phyloP scores from a whole-genome alignment of 2,329 filamentous ascomycete species.

The Claviceps humidiphila region DNA sequence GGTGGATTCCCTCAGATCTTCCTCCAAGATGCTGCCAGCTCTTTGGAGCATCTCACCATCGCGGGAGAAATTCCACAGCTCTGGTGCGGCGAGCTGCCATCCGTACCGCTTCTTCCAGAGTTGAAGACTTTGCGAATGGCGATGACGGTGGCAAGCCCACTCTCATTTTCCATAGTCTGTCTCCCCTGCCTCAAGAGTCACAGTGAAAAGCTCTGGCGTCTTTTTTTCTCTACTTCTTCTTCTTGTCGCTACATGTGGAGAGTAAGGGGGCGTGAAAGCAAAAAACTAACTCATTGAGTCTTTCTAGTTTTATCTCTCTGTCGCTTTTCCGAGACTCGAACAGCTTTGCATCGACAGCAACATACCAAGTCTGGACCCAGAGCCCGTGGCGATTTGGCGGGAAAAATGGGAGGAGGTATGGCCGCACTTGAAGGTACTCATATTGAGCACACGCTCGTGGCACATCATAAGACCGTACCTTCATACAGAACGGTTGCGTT shows the following conservation, averaged over 20 bases:
- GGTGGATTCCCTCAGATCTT: constrained; percentile 6
- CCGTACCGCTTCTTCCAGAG: constrained; percentile 13
- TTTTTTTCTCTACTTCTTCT: too few species aligned
- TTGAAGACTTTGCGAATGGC: constrained; percentile 17
- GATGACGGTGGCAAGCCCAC: constrained; percentile 6
- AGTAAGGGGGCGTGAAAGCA: background rate
- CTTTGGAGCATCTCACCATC: constrained; percentile 10
- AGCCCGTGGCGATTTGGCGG: too few species aligned
- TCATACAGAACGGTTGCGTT: background rate
- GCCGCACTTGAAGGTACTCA: too few species aligned
- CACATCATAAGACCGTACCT: too few species aligned
- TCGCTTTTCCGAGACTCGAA: too few species aligned
- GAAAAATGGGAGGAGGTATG: too few species aligned
- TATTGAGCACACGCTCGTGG: too few species aligned
- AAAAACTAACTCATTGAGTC: background rate
- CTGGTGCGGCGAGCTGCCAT: constrained; percentile 7
- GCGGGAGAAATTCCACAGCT: constrained; percentile 8
- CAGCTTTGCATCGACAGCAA: too few species aligned
- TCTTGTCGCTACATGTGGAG: too few species aligned
- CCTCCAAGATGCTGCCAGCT: constrained; percentile 3
- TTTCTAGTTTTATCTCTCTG: too few species aligned
- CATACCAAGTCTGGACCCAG: too few species aligned
- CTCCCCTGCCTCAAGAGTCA: background rate
- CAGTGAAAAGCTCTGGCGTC: too few species aligned
- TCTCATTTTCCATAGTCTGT: constrained; percentile 4